Evolutionary conservation across 1,284 basidiomycete genomes (phyloP).

Genomic region (Microbotryum silenes-acaulis): DNA sequence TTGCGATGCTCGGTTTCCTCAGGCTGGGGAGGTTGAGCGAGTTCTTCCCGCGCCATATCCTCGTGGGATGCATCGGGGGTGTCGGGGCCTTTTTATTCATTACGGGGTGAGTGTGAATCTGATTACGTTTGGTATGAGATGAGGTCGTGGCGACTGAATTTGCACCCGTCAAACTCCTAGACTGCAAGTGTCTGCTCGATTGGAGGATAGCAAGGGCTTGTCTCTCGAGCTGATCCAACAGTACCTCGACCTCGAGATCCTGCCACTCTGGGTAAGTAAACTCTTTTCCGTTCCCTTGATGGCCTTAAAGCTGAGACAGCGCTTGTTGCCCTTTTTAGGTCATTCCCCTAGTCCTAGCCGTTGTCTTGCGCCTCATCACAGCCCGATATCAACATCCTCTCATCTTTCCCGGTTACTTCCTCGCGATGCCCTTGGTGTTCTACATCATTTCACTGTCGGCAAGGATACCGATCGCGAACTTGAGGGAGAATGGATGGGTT

Average conservation of each 20-base stretch:
- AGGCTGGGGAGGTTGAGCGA: conserved; percentile 79
- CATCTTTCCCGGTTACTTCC: conserved; percentile 81
- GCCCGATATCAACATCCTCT: conserved; percentile 76
- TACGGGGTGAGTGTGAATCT: conserved; percentile 57
- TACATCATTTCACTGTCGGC: conserved; percentile 63
- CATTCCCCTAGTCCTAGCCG: conserved; percentile 63
- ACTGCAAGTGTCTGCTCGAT: conserved; percentile 71
- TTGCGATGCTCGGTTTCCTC: conserved; percentile 76
- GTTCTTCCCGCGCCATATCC: conserved; percentile 93
- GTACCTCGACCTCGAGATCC: conserved; percentile 36
- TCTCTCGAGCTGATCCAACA: conserved; percentile 54
- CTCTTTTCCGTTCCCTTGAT: conserved; percentile 47
- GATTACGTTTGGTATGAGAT: not conserved
- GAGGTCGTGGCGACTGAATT: not conserved
- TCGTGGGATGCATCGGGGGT: conserved; percentile 92
- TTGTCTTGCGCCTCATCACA: conserved; percentile 73
- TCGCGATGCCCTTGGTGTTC: conserved; percentile 73
- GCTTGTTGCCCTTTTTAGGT: conserved; percentile 53
- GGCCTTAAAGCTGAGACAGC: conserved; percentile 40
- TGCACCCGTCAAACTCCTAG: conserved; percentile 40
- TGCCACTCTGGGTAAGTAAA: conserved; percentile 33
- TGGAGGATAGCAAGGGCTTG: conserved; percentile 73
- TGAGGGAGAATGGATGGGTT: conserved; percentile 74
- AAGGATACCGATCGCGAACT: conserved; percentile 53
- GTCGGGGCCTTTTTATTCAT: conserved; percentile 86